Conservation (phyloP, 176 grass and related monocot species). For the Tuctoria greenei region DNA sequence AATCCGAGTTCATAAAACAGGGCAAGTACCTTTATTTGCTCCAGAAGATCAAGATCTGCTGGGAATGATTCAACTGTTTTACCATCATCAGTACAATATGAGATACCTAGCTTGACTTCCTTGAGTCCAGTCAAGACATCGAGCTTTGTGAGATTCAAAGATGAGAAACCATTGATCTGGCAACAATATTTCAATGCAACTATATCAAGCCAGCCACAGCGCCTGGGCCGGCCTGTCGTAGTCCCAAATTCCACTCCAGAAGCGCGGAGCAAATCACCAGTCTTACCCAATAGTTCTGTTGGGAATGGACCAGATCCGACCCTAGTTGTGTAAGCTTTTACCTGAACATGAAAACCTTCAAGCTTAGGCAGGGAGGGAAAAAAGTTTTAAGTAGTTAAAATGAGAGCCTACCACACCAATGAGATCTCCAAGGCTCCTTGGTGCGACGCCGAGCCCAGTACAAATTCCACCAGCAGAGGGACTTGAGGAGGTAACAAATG, state of each 20-base stretch:
- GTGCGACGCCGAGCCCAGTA: constrained; percentile 83
- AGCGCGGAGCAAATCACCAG: constrained; percentile 61
- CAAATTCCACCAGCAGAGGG: constrained; percentile 95
- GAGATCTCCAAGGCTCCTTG: constrained; percentile 73
- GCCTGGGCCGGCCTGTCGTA: constrained; percentile 77
- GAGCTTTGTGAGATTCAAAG: constrained; percentile 87
- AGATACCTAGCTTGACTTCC: constrained; percentile 72
- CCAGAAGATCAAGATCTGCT: constrained; percentile 57
- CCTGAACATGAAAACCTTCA: constrained; percentile 37
- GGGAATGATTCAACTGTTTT: constrained; percentile 59
- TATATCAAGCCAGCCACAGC: constrained; percentile 94
- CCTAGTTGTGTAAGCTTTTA: constrained; percentile 95
- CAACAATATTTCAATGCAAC: constrained; percentile 80
- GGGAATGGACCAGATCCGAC: constrained; percentile 92
- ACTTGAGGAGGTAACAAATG: constrained; percentile 90
- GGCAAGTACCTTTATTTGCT: constrained; percentile 58
- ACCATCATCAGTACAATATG: constrained; percentile 48
- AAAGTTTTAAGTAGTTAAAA: constrained; percentile 11
- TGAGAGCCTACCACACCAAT: constrained; percentile 72
- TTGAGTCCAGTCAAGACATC: constrained; percentile 78
- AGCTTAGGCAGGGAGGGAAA: not conserved
- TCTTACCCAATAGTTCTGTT: constrained; percentile 73
- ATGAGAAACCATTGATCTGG: constrained; percentile 88
- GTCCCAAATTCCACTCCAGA: constrained; percentile 94
- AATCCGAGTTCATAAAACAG: not conserved